Evolutionary conservation across 179 eudicot species (phyloP).

Genomic region (Camellia oleifera): DNA sequence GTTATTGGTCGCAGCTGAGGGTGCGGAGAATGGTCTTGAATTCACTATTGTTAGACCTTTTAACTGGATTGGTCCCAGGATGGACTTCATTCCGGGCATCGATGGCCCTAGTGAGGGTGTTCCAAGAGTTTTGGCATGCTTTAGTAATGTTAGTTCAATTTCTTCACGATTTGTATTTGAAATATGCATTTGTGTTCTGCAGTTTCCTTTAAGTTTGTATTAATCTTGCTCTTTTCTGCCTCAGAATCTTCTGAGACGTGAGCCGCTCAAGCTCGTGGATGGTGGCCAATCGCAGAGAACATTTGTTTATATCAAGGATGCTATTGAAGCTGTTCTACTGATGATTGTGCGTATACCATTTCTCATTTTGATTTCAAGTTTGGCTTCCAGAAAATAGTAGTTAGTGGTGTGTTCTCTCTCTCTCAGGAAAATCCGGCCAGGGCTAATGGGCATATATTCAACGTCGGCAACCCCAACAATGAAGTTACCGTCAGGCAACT

Average conservation of each 20-base stretch:
- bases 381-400: not conserved
- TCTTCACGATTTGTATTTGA: not conserved
- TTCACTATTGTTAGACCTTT: constrained; percentile 97
- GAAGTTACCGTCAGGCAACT: constrained; percentile 98
- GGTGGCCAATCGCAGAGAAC: constrained; percentile 98
- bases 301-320: constrained; percentile 88
- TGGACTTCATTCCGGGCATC: constrained; percentile 98
- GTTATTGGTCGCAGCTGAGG: constrained; percentile 65
- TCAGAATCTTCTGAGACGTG: constrained; percentile 89
- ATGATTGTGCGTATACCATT: constrained; percentile 72
- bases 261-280: constrained; percentile 96
- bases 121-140: constrained; percentile 97
- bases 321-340: constrained; percentile 88
- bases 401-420: constrained; percentile 13
- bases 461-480: constrained; percentile 96
- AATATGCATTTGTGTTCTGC: not conserved
- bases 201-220: not conserved
- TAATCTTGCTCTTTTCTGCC: constrained; percentile 5
- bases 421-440: constrained; percentile 88
- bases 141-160: constrained; percentile 70
- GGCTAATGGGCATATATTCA: constrained; percentile 95
- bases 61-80: constrained; percentile 98
- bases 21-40: constrained; percentile 93
- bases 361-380: not conserved
- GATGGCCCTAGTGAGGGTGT: constrained; percentile 99